These are phyloP conservation scores for Erysiphe pulchra DNA, from an alignment of 2,329 filamentous ascomycete species.

Conservation along the genomic window DNA sequence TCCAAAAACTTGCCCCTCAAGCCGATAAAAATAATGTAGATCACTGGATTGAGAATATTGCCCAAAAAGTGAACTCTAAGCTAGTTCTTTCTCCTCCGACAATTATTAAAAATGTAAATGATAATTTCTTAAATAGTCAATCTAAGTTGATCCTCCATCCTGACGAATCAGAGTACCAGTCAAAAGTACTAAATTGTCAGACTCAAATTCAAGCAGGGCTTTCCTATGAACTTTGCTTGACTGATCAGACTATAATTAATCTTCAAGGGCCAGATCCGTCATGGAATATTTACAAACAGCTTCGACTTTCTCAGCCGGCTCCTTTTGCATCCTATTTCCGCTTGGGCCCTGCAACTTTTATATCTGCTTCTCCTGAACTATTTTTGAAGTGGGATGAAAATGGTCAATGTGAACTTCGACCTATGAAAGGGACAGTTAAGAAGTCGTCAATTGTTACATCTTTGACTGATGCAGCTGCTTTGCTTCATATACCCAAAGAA, in stretches of 20 bases:
- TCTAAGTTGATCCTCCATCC: slow-evolving; percentile 7
- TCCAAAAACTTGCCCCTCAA: slow-evolving; percentile 26
- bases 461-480: slow-evolving; percentile 40
- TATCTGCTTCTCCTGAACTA: slow-evolving; percentile 70
- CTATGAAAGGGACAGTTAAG: slow-evolving; percentile 91
- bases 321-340: slow-evolving; percentile 51
- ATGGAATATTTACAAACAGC: slow-evolving; percentile 12
- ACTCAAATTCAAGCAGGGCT: slow-evolving; percentile 15
- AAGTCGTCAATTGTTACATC: slow-evolving; percentile 42
- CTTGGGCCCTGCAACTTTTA: slow-evolving; percentile 41
- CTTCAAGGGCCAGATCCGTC: slow-evolving; percentile 2
- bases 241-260: slow-evolving; percentile 11
- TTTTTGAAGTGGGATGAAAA: slow-evolving; percentile 44
- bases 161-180: slow-evolving; percentile 10
- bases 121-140: not conserved
- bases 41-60: not conserved
- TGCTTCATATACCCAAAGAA: slow-evolving; percentile 66
- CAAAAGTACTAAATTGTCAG: slow-evolving; percentile 14
- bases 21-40: not conserved
- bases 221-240: slow-evolving; percentile 18
- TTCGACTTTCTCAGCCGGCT: slow-evolving; percentile 11
- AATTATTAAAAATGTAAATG: not conserved
- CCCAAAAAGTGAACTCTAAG: not conserved
- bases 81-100: not conserved
- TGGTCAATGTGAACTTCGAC: slow-evolving; percentile 53